Percentiles rank a stretch among this genome's conserved stretches.
phyloP scores from a whole-genome alignment of 345 rosid species.

The Hibiscus tridactylites region DNA sequence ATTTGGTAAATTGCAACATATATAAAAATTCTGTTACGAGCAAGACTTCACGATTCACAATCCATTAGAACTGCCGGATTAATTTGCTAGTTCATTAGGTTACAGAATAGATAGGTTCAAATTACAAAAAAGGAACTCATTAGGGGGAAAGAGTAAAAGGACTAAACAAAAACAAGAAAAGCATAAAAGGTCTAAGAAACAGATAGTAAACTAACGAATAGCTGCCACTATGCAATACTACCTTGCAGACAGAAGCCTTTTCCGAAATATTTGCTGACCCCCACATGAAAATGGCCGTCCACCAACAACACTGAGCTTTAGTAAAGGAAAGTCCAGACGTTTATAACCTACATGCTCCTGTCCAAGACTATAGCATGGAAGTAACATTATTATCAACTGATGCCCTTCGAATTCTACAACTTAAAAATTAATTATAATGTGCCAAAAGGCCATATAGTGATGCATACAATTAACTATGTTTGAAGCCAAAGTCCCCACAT shows the following conservation, averaged over 20 bases:
- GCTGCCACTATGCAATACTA: conserved; percentile 18
- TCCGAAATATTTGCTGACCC: conserved; percentile 47
- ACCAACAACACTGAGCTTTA: conserved; percentile 74
- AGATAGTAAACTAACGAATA: background rate
- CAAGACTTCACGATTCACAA: background rate
- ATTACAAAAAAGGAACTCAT: background rate
- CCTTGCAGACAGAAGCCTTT: conserved; percentile 54
- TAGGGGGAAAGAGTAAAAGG: background rate
- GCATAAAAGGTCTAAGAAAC: background rate
- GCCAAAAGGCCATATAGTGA: background rate
- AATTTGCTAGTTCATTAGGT: background rate
- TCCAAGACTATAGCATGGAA: conserved; percentile 53
- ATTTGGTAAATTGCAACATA: conserved; percentile 1
- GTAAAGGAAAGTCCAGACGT: conserved; percentile 56
- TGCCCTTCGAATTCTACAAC: background rate
- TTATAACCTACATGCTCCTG: conserved; percentile 66
- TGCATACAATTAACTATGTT: background rate
- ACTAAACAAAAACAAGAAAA: background rate
- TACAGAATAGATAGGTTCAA: background rate
- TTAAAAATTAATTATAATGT: background rate
- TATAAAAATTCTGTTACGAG: background rate
- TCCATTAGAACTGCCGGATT: background rate
- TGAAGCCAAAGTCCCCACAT: background rate
- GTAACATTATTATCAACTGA: conserved; percentile 1
- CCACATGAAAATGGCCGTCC: conserved; percentile 93